Conservation (phyloP, 225 moss, liverwort and hornwort genomes). For the Climacium dendroides region DNA sequence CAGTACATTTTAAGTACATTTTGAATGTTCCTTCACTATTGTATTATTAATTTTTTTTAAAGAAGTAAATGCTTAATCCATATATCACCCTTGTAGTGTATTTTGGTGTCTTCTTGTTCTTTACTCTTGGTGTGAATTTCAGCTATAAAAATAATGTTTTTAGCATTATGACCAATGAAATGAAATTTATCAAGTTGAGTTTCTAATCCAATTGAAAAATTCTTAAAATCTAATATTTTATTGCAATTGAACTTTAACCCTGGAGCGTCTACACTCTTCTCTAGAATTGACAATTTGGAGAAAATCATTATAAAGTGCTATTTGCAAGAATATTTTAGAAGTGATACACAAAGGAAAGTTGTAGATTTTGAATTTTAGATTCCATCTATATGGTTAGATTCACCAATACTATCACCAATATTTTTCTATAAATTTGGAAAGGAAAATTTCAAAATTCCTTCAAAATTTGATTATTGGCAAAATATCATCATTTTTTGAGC, state of each 20-base stretch:
- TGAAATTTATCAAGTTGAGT: neutral
- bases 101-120: neutral
- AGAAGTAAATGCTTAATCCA: neutral
- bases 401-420: too few species aligned
- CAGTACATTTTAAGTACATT: neutral
- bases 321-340: too few species aligned
- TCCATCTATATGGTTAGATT: too few species aligned
- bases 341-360: too few species aligned
- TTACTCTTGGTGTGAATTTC: neutral
- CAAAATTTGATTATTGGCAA: too few species aligned
- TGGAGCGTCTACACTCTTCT: too few species aligned
- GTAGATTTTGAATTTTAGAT: too few species aligned
- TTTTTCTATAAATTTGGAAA: too few species aligned
- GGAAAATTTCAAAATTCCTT: too few species aligned
- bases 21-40: neutral
- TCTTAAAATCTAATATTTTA: neutral
- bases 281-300: too few species aligned
- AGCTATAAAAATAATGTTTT: neutral
- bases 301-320: too few species aligned
- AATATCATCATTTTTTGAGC: too few species aligned
- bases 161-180: neutral
- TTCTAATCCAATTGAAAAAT: neutral
- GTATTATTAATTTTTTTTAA: neutral
- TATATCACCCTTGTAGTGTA: fast-evolving
- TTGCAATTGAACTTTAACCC: neutral